phyloP scores from a whole-genome alignment of 768 basidiomycete genomes.

The Trametes cubensis region DNA sequence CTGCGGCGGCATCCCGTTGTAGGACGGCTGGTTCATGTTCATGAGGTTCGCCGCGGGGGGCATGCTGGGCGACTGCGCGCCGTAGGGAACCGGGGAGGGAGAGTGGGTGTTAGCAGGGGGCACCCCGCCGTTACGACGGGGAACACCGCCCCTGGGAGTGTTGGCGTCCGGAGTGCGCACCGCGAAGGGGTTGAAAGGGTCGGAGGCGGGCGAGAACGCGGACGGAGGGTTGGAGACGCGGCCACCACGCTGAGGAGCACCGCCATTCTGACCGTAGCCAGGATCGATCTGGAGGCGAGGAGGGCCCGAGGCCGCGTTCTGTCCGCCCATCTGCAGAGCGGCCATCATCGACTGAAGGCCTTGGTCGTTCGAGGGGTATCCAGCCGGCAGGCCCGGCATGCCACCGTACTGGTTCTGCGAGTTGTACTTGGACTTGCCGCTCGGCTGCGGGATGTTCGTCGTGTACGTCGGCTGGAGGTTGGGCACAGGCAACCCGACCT shows the following conservation, averaged over 20 bases:
- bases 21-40: conserved; percentile 68
- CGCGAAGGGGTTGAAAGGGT: conserved; percentile 62
- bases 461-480: conserved; percentile 83
- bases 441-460: conserved; percentile 57
- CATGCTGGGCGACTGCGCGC: conserved; percentile 62
- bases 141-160: conserved; percentile 51
- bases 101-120: conserved; percentile 34
- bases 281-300: conserved; percentile 75
- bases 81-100: conserved; percentile 49
- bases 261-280: conserved; percentile 46
- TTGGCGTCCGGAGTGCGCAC: conserved; percentile 51
- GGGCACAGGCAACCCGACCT: conserved; percentile 89
- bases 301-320: conserved; percentile 80
- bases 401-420: conserved; percentile 55
- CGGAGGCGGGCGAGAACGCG: conserved; percentile 53
- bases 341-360: conserved; percentile 93
- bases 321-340: conserved; percentile 86
- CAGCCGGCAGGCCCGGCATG: conserved; percentile 75
- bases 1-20: conserved; percentile 58
- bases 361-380: conserved; percentile 82
- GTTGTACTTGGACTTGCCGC: conserved; percentile 61
- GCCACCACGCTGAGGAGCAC: conserved; percentile 34
- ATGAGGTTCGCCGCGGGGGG: conserved; percentile 58
- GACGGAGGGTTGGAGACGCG: conserved; percentile 46
- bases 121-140: conserved; percentile 50